phyloP scores from a whole-genome alignment of 2,329 filamentous ascomycete genomes.

The Botrytis deweyae region DNA sequence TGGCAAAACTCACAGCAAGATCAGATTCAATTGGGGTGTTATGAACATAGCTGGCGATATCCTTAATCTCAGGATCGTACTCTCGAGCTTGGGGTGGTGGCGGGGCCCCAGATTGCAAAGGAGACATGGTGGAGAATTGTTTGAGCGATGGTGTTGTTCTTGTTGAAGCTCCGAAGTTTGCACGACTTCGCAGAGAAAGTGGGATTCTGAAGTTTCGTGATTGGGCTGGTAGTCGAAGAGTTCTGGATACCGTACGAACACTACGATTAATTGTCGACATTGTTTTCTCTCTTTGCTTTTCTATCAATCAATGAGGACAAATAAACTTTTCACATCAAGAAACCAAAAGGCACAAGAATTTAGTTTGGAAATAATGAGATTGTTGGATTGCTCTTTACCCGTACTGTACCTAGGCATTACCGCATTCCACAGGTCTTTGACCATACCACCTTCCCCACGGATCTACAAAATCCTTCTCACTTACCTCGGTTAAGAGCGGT shows the following conservation, averaged over 20 bases:
- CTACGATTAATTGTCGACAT: conserved; percentile 40
- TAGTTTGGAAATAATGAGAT: not conserved
- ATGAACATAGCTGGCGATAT: conserved; percentile 94
- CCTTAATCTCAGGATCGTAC: conserved; percentile 90
- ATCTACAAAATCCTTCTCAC: conserved; percentile 2
- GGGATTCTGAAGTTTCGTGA: conserved; percentile 34
- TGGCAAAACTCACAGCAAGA: conserved; percentile 69
- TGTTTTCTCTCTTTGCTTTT: conserved; percentile 17
- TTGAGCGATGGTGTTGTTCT: conserved; percentile 28
- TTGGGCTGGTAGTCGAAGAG: conserved; percentile 35
- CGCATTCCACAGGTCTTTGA: conserved; percentile 1
- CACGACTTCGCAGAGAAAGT: conserved; percentile 32
- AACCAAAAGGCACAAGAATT: not conserved
- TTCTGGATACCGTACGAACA: conserved; percentile 37
- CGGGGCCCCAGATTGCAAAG: conserved; percentile 45
- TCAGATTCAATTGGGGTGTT: conserved; percentile 88
- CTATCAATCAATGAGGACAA: not conserved
- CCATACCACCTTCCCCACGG: conserved; percentile 15
- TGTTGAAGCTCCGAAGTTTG: conserved; percentile 28
- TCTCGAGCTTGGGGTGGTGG: conserved; percentile 53
- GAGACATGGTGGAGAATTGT: conserved; percentile 42
- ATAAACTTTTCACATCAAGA: not conserved
- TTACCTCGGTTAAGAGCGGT: conserved; percentile 19
- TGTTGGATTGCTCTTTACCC: not conserved
- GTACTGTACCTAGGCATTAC: not conserved